A percentile compares a stretch with the other conserved stretches of the same genome.
Conservation (phyloP, 139 green algal genomes). For the Volvox africanus region DNA sequence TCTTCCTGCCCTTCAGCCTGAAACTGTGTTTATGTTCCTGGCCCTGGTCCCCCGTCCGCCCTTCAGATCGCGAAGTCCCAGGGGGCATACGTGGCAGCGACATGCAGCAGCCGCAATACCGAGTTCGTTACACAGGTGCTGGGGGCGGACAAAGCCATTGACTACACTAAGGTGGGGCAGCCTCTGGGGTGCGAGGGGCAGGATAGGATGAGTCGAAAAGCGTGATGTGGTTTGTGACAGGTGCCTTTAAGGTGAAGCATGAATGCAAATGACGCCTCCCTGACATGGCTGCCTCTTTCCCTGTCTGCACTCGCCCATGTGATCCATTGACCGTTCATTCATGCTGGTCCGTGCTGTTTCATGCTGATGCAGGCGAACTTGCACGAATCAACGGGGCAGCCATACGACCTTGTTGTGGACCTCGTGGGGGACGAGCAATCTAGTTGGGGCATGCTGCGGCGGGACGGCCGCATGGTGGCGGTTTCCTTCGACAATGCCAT, state of each 20-base stretch:
- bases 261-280: background rate
- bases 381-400: background rate
- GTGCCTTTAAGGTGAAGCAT: background rate
- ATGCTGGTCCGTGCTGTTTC: background rate
- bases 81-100: conserved; percentile 67
- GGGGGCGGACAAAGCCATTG: conserved; percentile 71
- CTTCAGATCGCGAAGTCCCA: conserved; percentile 69
- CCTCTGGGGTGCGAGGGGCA: no score
- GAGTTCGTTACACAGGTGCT: conserved; percentile 63
- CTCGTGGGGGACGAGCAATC: conserved; percentile 52
- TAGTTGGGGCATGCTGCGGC: background rate
- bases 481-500: conserved; percentile 7
- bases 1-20: background rate
- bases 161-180: conserved; percentile 64
- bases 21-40: no score
- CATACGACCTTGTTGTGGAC: conserved; percentile 60
- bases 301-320: background rate
- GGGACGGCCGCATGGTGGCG: background rate
- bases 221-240: background rate
- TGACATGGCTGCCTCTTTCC: background rate
- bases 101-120: conserved; percentile 64
- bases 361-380: background rate
- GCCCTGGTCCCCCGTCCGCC: background rate
- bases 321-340: background rate
- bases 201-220: background rate